Base-by-base conservation (phyloP, 1,139 yeast species). In the Arxiozyma heterogenica region DNA sequence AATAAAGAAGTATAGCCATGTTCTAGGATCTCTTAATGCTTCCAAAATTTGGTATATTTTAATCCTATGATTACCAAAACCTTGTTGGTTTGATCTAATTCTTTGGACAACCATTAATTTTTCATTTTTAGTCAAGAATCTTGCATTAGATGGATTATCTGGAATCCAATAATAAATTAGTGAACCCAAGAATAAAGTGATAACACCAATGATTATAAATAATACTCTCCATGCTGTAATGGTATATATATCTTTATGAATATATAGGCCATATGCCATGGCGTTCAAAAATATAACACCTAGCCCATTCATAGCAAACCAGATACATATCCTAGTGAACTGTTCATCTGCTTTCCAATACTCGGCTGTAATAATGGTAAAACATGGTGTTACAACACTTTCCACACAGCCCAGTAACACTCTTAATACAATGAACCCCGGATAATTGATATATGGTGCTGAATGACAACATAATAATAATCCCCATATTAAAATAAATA, bases 281-380 rank as follows among this genome's bases (percentile, higher is more conserved):
- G 77, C 72, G 52, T 66, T 69, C 20, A 75, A 71, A 39, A 70
- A 60, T 48, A 71, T 63, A 30, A 69, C 71, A 56, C 84, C 83
- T 22, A 78, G 61, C 27, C 84, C 84, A 56, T 76, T 73, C 61
- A 73, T 76, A 21, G 77, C 74, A 58, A 77, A 77, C 82, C 80
- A 81, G 57, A 74, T 63, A 41, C 73, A 73, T 51, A 75, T 71
- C 62, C 83, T 74, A 51, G 73, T 66, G 57, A 74, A 78, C 54
- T 73, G 81, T 65, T 78, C 83, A 43, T 72, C 77, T 60, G 70
- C 72, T 49, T 72, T 76, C 67, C 79, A 81, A 75, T 80, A 82
- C 64, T 77, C 80, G 23, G 79, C 72, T 11, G 84, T 79, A 47
- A 82, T 69, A 49, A 79, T 71, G 47, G 80, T 76, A 59, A 78